Conservation (phyloP, 2,329 filamentous ascomycete genomes). For the Talaromyces amestolkiae region DNA sequence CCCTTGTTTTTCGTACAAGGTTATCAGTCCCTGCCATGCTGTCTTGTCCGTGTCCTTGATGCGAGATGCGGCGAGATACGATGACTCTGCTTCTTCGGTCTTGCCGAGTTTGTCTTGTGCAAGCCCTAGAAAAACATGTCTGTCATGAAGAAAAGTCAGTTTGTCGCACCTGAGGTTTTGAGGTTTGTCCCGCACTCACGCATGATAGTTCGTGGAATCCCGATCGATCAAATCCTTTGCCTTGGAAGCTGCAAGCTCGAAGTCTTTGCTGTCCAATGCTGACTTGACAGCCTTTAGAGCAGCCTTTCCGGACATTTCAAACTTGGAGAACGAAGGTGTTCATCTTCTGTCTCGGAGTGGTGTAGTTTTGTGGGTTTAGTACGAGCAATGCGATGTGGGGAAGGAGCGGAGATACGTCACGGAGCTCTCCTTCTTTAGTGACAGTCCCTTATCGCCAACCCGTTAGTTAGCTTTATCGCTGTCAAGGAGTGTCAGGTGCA, state of each 20-base stretch:
- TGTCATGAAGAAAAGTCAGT: conserved; percentile 33
- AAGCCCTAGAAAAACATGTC: conserved; percentile 83
- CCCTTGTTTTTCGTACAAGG: conserved; percentile 77
- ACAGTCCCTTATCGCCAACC: conserved; percentile 9
- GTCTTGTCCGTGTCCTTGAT: conserved; percentile 74
- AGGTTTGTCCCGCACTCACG: conserved; percentile 48
- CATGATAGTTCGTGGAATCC: conserved; percentile 79
- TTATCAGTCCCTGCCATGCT: conserved; percentile 86
- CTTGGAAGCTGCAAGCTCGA: conserved; percentile 69
- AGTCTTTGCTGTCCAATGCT: conserved; percentile 74
- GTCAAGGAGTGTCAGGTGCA: background rate
- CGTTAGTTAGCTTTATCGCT: background rate
- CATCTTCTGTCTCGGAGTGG: conserved; percentile 2
- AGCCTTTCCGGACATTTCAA: conserved; percentile 58
- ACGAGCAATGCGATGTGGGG: conserved; percentile 10
- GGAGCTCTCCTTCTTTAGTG: background rate
- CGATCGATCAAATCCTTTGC: conserved; percentile 66
- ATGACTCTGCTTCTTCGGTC: conserved; percentile 69
- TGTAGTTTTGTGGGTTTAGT: conserved; percentile 9
- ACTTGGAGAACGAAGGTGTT: background rate
- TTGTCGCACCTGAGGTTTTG: conserved; percentile 6
- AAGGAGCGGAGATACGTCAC: conserved; percentile 12
- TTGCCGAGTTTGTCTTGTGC: conserved; percentile 74
- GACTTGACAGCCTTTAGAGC: conserved; percentile 78
- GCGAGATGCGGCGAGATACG: conserved; percentile 69